Base-by-base conservation (phyloP, 2,329 filamentous ascomycete genomes). In the Aspergillus piperis region DNA sequence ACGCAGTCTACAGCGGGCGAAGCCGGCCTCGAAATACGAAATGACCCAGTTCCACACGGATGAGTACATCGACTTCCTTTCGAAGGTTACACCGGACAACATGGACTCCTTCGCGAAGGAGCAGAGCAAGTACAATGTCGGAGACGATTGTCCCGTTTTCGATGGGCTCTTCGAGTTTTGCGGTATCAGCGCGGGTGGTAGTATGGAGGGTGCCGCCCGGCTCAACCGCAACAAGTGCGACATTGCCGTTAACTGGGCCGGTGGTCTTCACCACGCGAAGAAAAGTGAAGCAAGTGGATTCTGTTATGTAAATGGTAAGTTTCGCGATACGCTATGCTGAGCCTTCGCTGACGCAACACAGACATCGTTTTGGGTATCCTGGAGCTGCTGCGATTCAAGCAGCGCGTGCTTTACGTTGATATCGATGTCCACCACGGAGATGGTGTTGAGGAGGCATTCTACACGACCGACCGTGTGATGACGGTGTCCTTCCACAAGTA, bases 1-100 rank as follows among this genome's bases (percentile, higher is more conserved):
- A 54, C 48, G 62, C 65, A 64, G 44, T 44, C 53, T 60, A 42
- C 70, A 92, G 90, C 88, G 90, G 63, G 90, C 90, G 57, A 94
- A 94, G 81, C 90, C 90, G 84, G 79, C 87, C 7, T 87, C 85
- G 51, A 87, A 86, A 69, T 87, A 86, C 72, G 87, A 90, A 71
- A 89, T 90, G 87, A 88, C 86, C 63, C 87, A 89, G 72, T 90
- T 89, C 73, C 87, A 90, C 74, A 89, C 87, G 8, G 87, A 89
- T 74, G 87, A 90, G 81, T 90, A 90, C 73, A 87, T 90, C 71
- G 87, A 90, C 59, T 90, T 90, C 71, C 80, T 90, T 47, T 85
- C 86, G 63, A 96, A 96, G 70, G 95, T 99, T 58, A 98, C 95
- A 0, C 96, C 95, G 1, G 95, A 99, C 80, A 99, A 99, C 75